Percentiles rank a stretch among this genome's conserved stretches.
Evolutionary conservation across 2,329 filamentous ascomycete species (phyloP).

Genomic region (Aureobasidium sp.): DNA sequence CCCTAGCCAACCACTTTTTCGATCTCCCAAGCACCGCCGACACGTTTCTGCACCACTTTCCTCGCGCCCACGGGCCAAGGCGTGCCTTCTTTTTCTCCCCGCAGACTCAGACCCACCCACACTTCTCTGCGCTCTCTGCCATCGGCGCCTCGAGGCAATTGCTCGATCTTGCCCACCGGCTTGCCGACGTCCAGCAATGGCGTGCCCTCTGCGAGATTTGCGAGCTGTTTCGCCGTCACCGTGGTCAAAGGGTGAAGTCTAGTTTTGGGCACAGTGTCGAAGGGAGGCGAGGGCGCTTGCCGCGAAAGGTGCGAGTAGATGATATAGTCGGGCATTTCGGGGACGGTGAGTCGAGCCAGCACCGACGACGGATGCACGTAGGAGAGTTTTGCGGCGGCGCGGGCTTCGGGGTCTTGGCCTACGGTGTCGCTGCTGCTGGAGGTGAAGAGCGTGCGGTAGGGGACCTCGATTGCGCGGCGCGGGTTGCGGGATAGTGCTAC

Average conservation of each 20-base stretch:
- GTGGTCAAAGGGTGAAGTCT: slow-evolving; percentile 84
- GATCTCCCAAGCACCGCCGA: slow-evolving; percentile 14
- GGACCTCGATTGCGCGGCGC: slow-evolving; percentile 79
- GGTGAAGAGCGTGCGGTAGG: slow-evolving; percentile 78
- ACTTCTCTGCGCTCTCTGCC: slow-evolving; percentile 56
- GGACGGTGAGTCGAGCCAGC: slow-evolving; percentile 57
- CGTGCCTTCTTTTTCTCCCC: slow-evolving; percentile 53
- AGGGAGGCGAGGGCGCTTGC: slow-evolving; percentile 34
- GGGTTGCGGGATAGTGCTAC: slow-evolving; percentile 61
- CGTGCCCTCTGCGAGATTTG: slow-evolving; percentile 72
- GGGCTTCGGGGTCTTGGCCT: slow-evolving; percentile 27
- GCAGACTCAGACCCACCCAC: slow-evolving; percentile 71
- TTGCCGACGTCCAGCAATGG: slow-evolving; percentile 79
- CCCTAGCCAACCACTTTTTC: slow-evolving; percentile 10
- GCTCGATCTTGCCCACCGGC: slow-evolving; percentile 71
- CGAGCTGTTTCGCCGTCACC: slow-evolving; percentile 64
- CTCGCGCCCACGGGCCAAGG: slow-evolving; percentile 56
- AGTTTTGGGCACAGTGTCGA: slow-evolving; percentile 54
- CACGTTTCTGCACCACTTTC: slow-evolving; percentile 14
- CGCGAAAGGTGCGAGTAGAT: slow-evolving; percentile 81
- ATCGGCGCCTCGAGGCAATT: slow-evolving; percentile 39
- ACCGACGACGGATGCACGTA: slow-evolving; percentile 83
- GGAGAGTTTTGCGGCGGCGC: slow-evolving; percentile 55
- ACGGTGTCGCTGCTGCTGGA: slow-evolving; percentile 36
- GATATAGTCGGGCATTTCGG: slow-evolving; percentile 77